Percentiles rank a stretch among this genome's conserved stretches.
These are phyloP conservation scores for Puccinia novopanici DNA, from an alignment of 1,284 basidiomycete genomes.

Conservation along the genomic window DNA sequence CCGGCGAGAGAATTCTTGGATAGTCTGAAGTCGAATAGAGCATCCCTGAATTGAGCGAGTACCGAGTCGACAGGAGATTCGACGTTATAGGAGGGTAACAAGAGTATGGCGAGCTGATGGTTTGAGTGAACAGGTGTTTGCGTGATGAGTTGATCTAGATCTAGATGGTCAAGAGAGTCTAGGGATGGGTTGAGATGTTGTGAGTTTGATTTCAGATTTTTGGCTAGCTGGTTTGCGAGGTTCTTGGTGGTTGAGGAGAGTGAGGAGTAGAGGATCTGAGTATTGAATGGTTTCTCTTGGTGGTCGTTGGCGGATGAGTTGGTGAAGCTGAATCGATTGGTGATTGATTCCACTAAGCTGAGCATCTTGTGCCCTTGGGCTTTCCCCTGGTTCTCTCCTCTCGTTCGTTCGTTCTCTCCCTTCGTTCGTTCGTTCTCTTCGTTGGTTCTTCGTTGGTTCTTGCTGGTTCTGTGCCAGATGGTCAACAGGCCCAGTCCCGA, in stretches of 20 bases:
- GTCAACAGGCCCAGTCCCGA: too few species aligned
- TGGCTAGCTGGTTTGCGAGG: not conserved
- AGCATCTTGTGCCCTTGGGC: too few species aligned
- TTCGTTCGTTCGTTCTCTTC: too few species aligned
- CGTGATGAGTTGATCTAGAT: conserved; percentile 3
- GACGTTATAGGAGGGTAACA: conserved; percentile 47
- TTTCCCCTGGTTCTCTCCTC: too few species aligned
- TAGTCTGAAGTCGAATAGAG: conserved; percentile 46
- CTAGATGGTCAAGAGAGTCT: not conserved
- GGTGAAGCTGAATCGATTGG: not conserved
- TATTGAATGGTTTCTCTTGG: not conserved
- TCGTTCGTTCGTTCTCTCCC: too few species aligned
- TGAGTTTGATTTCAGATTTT: not conserved
- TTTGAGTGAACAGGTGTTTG: conserved; percentile 10
- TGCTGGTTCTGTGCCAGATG: too few species aligned
- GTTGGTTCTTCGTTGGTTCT: too few species aligned
- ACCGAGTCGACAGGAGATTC: conserved; percentile 49
- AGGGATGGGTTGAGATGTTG: not conserved
- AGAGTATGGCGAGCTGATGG: conserved; percentile 19
- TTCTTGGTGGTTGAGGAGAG: conserved; percentile 10
- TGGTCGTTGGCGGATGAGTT: not conserved
- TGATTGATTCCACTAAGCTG: not conserved
- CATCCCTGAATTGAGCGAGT: conserved; percentile 35
- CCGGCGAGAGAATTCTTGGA: conserved; percentile 29
- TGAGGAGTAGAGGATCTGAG: conserved; percentile 2